phyloP scores from a whole-genome alignment of 495 filamentous ascomycete genomes.

The Xylaria nigripes region DNA sequence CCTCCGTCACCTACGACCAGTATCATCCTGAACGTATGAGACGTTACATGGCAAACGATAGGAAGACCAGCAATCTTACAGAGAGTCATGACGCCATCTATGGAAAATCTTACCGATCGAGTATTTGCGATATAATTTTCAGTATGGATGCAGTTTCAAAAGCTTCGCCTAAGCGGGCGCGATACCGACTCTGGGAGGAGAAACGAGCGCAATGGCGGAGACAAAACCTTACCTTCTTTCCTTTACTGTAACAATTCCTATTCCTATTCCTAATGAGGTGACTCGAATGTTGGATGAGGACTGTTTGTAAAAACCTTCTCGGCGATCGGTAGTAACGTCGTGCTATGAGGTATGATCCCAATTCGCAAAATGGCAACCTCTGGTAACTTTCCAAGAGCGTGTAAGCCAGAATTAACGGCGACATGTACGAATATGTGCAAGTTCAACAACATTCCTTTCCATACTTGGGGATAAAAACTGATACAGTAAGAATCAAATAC shows the following conservation, averaged over 20 bases:
- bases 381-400: background rate
- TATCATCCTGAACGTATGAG: background rate
- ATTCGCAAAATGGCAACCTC: background rate
- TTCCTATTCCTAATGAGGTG: background rate
- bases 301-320: background rate
- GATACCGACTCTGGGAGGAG: conserved; percentile 5
- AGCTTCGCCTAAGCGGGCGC: background rate
- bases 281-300: background rate
- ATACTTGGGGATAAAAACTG: background rate
- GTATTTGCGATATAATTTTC: background rate
- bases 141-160: background rate
- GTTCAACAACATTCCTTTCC: background rate
- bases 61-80: conserved; percentile 1
- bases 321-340: background rate
- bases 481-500: too few relatives aligned
- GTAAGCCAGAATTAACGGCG: background rate
- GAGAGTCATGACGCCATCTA: conserved; percentile 8
- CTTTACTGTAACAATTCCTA: background rate
- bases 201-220: background rate
- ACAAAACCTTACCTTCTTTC: background rate
- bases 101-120: background rate
- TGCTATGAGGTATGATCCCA: conserved; percentile 9
- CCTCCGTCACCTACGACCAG: background rate
- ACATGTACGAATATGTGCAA: too few relatives aligned
- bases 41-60: conserved; percentile 10